Evolutionary conservation across 2,329 filamentous ascomycete genomes (phyloP), one percentile per base, ranked within the genome.

Genomic region (Ophiostoma australiae): DNA sequence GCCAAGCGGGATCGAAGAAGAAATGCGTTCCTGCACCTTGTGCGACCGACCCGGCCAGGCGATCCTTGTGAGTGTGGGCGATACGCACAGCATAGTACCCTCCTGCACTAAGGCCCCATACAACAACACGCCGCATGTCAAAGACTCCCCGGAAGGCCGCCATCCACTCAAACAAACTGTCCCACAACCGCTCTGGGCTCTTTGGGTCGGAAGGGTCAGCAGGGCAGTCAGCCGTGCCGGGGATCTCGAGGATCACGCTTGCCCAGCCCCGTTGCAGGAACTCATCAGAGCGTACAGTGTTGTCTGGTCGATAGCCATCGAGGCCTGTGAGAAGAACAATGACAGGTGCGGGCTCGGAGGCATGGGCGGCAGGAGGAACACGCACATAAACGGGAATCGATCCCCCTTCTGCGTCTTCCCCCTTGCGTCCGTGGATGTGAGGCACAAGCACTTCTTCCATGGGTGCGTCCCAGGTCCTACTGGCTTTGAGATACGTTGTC

Each of bases 1-100:
- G 78, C 89, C 89, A 90, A 44, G 84, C 84, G 1, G 78, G 77
- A 8, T 82, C 83, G 76, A 89, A 86, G 76, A 89, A 89, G 75
- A 87, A 82, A 78, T 91, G 88, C 15, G 82, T 83, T 0, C 87
- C 87, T 0, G 87, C 87, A 0, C 88, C 88, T 78, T 90, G 88
- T 17, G 87, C 89, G 27, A 91, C 82, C 31, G 79, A 79, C 0
- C 89, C 89, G 0, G 79, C 78, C 27, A 92, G 78, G 11, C 80
- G 78, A 0, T 81, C 77, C 23, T 80, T 79, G 77, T 91, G 89
- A n/a, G 88, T 91, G 77, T 90, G 87, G 65, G 89, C 89, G n/a
- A 87, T 82, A 23, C 89, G 84, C 52, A 89, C 82, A 27, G 89
- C 89, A 78, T 91, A 90, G 81, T 90, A 91, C 0, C 89, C 89